Percentiles rank a stretch among this genome's conserved stretches.
Evolutionary conservation across 2,329 filamentous ascomycete genomes (phyloP).

Genomic region (Waltergamsia citrina): DNA sequence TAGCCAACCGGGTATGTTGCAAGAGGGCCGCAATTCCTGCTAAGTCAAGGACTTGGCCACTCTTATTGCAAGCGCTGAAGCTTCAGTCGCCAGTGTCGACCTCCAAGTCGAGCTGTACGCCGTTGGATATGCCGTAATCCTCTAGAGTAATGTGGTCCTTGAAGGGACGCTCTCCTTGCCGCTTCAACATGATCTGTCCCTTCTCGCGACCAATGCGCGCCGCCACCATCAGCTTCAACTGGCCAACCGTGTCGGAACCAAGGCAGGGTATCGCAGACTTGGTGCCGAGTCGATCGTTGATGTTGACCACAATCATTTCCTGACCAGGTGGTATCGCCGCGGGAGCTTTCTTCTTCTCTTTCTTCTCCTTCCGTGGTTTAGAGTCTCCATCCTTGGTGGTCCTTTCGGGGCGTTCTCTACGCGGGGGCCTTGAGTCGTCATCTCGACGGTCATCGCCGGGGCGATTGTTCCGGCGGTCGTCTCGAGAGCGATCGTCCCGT

Average conservation of each 20-base stretch:
- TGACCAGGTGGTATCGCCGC: constrained; percentile 34
- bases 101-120: constrained; percentile 60
- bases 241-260: constrained; percentile 70
- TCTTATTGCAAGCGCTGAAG: neutral
- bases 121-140: constrained; percentile 91
- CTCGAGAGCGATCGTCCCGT: constrained; percentile 16
- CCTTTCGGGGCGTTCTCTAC: neutral
- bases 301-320: constrained; percentile 86
- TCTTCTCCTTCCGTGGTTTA: constrained; percentile 18
- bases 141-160: constrained; percentile 82
- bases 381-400: constrained; percentile 1
- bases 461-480: constrained; percentile 16
- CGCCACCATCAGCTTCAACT: constrained; percentile 88
- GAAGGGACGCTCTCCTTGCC: constrained; percentile 87
- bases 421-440: constrained; percentile 7
- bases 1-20: neutral
- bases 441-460: constrained; percentile 3
- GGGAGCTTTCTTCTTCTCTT: constrained; percentile 17
- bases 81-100: constrained; percentile 50
- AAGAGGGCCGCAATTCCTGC: no score
- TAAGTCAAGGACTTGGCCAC: no score
- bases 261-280: constrained; percentile 89
- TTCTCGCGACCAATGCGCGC: constrained; percentile 81
- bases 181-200: constrained; percentile 83
- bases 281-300: constrained; percentile 95